Conservation (phyloP, 306 rosid genomes). For the Fragaria iinumae region DNA sequence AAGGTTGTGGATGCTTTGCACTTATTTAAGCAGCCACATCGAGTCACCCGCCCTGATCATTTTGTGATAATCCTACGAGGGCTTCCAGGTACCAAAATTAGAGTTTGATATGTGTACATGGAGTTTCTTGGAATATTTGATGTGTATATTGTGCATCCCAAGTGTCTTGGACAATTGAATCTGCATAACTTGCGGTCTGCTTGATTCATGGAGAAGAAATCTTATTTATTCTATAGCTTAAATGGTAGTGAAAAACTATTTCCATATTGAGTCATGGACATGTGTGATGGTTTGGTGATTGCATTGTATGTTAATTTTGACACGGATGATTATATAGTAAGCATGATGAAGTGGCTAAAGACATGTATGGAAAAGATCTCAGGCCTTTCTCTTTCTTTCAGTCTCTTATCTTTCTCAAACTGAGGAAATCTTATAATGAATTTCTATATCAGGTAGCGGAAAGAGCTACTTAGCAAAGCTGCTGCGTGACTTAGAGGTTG, state of each 20-base stretch:
- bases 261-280: not conserved
- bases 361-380: not conserved
- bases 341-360: not conserved
- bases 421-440: conserved; percentile 9
- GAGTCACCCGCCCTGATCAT: conserved; percentile 84
- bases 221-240: not conserved
- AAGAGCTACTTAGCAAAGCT: conserved; percentile 96
- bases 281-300: not conserved
- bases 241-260: not conserved
- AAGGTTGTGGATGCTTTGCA: conserved; percentile 49
- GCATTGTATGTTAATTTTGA: not conserved
- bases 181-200: not conserved
- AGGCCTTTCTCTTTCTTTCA: conserved; percentile 5
- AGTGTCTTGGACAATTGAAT: not conserved
- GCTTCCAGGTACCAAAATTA: conserved; percentile 67
- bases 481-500: conserved; percentile 92
- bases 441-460: conserved; percentile 74
- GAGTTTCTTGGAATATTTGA: conserved; percentile 1
- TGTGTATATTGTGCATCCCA: not conserved
- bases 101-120: not conserved
- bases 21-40: conserved; percentile 63
- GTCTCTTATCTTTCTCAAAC: conserved; percentile 20
- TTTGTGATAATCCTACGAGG: conserved; percentile 85
- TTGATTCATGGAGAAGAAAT: not conserved
- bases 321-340: not conserved